Base-by-base conservation (phyloP, 495 filamentous ascomycete genomes). In the Opeltia flavorubescens region DNA sequence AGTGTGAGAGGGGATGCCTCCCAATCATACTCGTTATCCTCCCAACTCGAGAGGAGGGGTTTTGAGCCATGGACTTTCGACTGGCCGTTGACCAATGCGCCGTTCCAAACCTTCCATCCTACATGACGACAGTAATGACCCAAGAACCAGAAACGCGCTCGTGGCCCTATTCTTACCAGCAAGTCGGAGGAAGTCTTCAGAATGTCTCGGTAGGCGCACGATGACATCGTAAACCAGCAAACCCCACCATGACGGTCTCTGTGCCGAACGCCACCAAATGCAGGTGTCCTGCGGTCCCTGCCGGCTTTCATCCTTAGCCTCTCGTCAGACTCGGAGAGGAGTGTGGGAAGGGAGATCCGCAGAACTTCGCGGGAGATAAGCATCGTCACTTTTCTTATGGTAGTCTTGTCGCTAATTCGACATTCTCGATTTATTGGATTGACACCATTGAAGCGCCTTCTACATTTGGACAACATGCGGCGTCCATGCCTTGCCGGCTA, bases 221-320 rank as follows among this genome's bases (percentile, higher is more conserved):
- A 51, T 49, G 46, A 52, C 42, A 33, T 52, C 41, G 41, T 13
- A 5, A 15, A 4, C n/a, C 13, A 28, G 24, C n/a, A n/a, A 43
- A 29, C 4, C 39, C 43, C 40, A 29, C 2, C 41, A n/a, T 24
- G 44, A 41, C 47, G 51, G 47, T 44, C 39, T 11, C 13, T 28
- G 26, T 31, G 35, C 53, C 53, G 53, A 52, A 43, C 53, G 53
- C 53, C 53, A 55, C 53, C 49, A 52, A 45, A 52, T 30, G 51
- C 49, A 52, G 35, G 43, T 38, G 43, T 30, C 41, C 40, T 20
- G 39, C 27, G 39, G 24, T 34, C 28, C 39, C 26, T 40, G 33
- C 30, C 24, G 7, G 42, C n/a, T 1, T 48, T 48, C 8, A 30
- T 18, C 17, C 21, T 24, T 25, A 18, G 11, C 20, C 0, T 20